Evolutionary conservation across 441 rosid species (phyloP), one percentile per base, ranked within the genome.

Genomic region (Gossypium aridum): DNA sequence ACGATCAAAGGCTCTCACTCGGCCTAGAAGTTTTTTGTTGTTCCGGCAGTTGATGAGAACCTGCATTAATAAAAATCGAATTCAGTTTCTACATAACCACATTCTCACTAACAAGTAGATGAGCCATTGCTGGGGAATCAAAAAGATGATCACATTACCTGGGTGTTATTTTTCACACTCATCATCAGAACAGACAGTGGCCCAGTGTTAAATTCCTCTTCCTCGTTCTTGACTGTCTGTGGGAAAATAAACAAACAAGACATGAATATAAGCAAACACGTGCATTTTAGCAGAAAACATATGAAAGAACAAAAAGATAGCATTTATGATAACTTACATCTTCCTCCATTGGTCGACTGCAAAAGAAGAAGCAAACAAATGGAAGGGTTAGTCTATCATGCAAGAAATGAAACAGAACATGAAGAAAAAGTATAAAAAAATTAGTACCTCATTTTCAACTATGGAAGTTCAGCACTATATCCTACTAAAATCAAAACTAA

Each of bases 111-210:
- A 14, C n/a, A 65, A 1, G 43, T 6, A 63, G 23, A 53, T 45
- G 57, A 43, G 7, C 31, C 16, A 62, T 22, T 16, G 16, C 3
- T 1, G 25, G 19, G 17, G 55, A 2, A 62, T 16, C 10, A 12
- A 4, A 73, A n/a, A 4, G 12, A 6, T 4, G 20, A 17, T 28
- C 2, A 23, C n/a, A 23, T 49, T 81, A 89, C 97, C 88, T 94
- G 96, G 7, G 98, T 94, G 81, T 89, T 94, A 76, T 92, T 94
- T 79, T 88, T 92, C 5, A 91, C 97, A 68, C 98, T 92, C 98
- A 90, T 91, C 99, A 94, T 90, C 31, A 94, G 85, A 49, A 94
- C 97, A 20, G 99, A 92, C 28, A 94, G 90, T 0, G 99, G 99
- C 25, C 98, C 99, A 0, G 97, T 94, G 86, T 85, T 92, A 70